A percentile compares a stretch with the other conserved stretches of the same genome.
phyloP scores from a whole-genome alignment of 139 green algal genomes.

The Nannochloris sp. region DNA sequence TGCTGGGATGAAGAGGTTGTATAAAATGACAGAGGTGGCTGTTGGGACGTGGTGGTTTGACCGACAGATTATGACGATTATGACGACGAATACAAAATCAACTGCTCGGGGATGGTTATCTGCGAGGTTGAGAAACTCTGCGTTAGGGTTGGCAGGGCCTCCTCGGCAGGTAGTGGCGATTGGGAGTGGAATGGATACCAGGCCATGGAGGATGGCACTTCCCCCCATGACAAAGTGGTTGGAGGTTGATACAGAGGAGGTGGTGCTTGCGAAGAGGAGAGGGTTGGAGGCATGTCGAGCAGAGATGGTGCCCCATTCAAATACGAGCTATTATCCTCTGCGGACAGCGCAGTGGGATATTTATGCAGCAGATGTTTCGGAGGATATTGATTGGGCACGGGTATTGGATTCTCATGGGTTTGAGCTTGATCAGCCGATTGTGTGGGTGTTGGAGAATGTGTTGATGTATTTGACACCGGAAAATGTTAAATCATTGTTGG shows the following conservation, averaged over 20 bases:
- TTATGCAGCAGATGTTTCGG: slow-evolving; percentile 3
- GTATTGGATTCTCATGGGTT: slow-evolving; percentile 9
- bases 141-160: neutral
- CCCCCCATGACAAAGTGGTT: slow-evolving; percentile 46
- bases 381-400: neutral
- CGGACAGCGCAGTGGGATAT: neutral
- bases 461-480: slow-evolving; percentile 44
- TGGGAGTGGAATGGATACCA: slow-evolving; percentile 54
- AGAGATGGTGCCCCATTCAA: neutral
- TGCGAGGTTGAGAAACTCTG: neutral
- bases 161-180: slow-evolving; percentile 27
- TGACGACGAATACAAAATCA: slow-evolving; percentile 2
- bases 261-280: slow-evolving; percentile 42
- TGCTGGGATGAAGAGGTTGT: neutral
- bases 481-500: slow-evolving; percentile 12
- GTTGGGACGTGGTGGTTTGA: slow-evolving; percentile 28
- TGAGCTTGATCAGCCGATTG: slow-evolving; percentile 8
- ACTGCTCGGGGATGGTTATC: slow-evolving; percentile 4
- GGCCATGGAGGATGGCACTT: slow-evolving; percentile 56
- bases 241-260: slow-evolving; percentile 50
- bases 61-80: slow-evolving; percentile 3
- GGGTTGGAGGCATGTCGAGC: neutral
- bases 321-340: neutral
- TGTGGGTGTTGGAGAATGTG: slow-evolving; percentile 49
- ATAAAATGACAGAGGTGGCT: slow-evolving; percentile 6